These are phyloP conservation scores for Rhizoclosmatium globosum DNA, from an alignment of 192 early-diverging fungal genomes.

Conservation along the genomic window DNA sequence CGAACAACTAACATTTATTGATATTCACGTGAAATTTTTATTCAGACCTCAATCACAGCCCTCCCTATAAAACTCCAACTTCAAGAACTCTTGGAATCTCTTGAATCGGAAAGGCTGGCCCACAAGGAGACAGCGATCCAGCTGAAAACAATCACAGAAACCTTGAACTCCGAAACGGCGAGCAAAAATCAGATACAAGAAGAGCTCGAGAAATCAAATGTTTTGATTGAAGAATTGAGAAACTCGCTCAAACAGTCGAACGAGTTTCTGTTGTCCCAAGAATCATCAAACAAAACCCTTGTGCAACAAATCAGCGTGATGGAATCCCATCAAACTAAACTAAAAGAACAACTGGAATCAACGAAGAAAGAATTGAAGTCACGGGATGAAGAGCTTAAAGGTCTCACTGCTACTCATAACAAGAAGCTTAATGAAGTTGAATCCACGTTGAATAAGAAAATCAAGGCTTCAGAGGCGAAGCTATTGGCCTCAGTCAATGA, in stretches of 20 bases:
- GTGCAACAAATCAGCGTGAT: not conserved
- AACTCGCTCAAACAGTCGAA: not conserved
- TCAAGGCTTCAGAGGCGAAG: not conserved
- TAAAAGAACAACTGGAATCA: slow-evolving; percentile 6
- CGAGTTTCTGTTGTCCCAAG: not conserved
- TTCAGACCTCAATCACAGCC: no score
- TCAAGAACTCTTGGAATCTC: no score
- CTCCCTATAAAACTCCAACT: no score
- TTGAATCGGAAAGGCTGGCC: no score
- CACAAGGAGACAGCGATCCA: no score
- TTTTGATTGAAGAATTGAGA: no score
- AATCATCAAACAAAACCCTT: not conserved
- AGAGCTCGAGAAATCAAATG: no score
- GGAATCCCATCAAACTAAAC: not conserved
- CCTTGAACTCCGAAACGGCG: no score
- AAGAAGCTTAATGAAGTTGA: not conserved
- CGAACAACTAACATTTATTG: not conserved
- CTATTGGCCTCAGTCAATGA: not conserved
- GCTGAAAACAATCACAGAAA: no score
- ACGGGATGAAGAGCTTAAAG: not conserved
- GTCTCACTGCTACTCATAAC: not conserved
- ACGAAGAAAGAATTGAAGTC: not conserved
- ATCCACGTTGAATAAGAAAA: not conserved
- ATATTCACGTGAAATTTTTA: not conserved
- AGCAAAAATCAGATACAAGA: no score